Conservation (phyloP, 768 basidiomycete genomes). For the Pholiota molesta region DNA sequence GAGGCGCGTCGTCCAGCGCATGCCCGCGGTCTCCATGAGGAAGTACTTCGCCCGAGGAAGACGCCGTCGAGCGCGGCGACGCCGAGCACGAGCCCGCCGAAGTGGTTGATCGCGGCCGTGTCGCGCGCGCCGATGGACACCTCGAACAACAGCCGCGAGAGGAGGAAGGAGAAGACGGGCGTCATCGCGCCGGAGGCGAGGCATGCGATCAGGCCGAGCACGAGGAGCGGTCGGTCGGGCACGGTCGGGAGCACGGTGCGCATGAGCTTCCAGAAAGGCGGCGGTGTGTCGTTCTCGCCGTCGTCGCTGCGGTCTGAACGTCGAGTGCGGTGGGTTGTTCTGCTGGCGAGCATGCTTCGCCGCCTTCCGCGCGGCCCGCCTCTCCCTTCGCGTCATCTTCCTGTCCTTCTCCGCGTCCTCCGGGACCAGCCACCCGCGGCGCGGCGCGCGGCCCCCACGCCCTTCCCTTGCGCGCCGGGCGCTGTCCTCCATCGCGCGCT, state of each 20-base stretch:
- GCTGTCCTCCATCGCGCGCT: conserved; percentile 41
- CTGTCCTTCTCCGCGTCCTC: conserved; percentile 28
- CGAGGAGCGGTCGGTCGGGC: conserved; percentile 71
- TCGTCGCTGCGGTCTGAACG: conserved; percentile 11
- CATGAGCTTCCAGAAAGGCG: conserved; percentile 50
- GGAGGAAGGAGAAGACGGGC: conserved; percentile 89
- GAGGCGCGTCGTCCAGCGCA: conserved; percentile 73
- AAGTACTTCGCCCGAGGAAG: conserved; percentile 78
- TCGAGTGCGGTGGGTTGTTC: background rate
- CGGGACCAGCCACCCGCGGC: conserved; percentile 17
- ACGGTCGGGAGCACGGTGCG: conserved; percentile 67
- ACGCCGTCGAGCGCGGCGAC: conserved; percentile 79
- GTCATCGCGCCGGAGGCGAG: conserved; percentile 82
- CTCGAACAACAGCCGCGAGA: conserved; percentile 79
- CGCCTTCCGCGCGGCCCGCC: conserved; percentile 26
- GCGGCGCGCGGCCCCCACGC: background rate
- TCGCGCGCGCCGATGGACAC: conserved; percentile 74
- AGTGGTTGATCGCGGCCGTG: conserved; percentile 61
- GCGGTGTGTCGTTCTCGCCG: conserved; percentile 23
- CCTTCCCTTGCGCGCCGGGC: conserved; percentile 23
- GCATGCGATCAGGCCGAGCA: conserved; percentile 71
- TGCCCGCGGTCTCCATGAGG: conserved; percentile 74
- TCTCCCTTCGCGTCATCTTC: conserved; percentile 21
- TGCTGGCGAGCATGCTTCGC: conserved; percentile 2
- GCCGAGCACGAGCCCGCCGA: conserved; percentile 72